Conservation (phyloP, 495 filamentous ascomycete genomes). For the Thozetella sp. region DNA sequence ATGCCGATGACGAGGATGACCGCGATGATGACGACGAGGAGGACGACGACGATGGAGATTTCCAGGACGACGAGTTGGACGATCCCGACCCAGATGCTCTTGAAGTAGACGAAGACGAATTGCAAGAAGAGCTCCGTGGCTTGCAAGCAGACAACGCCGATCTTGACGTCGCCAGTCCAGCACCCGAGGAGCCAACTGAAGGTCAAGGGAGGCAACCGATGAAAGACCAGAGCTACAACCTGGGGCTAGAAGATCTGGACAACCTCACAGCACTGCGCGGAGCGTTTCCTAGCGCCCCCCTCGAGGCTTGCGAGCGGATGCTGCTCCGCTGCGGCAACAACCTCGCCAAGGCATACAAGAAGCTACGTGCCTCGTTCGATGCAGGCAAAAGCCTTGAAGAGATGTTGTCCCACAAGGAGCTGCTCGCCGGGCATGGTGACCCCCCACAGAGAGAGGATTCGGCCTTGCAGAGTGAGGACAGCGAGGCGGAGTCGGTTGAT, state of each 20-base stretch:
- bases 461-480: slow-evolving; percentile 12
- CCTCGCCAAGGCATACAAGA: slow-evolving; percentile 11
- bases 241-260: slow-evolving; percentile 20
- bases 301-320: slow-evolving; percentile 22
- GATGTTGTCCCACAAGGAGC: slow-evolving; percentile 9
- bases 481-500: slow-evolving; percentile 27
- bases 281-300: slow-evolving; percentile 31
- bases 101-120: slow-evolving; percentile 28
- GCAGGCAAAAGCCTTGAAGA: slow-evolving; percentile 7
- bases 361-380: slow-evolving; percentile 8
- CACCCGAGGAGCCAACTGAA: slow-evolving; percentile 6
- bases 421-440: background rate
- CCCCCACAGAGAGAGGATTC: background rate
- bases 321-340: slow-evolving; percentile 16
- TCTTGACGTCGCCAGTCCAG: no score
- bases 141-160: slow-evolving; percentile 16
- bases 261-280: slow-evolving; percentile 30
- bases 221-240: background rate
- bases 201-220: no score
- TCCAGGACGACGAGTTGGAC: slow-evolving; percentile 14
- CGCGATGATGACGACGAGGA: slow-evolving; percentile 26
- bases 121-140: slow-evolving; percentile 17
- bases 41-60: slow-evolving; percentile 20
- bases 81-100: slow-evolving; percentile 7
- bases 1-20: slow-evolving; percentile 17